These are phyloP conservation scores for Gossypium herbaceum DNA, from an alignment of 345 rosid genomes.

Conservation along the genomic window DNA sequence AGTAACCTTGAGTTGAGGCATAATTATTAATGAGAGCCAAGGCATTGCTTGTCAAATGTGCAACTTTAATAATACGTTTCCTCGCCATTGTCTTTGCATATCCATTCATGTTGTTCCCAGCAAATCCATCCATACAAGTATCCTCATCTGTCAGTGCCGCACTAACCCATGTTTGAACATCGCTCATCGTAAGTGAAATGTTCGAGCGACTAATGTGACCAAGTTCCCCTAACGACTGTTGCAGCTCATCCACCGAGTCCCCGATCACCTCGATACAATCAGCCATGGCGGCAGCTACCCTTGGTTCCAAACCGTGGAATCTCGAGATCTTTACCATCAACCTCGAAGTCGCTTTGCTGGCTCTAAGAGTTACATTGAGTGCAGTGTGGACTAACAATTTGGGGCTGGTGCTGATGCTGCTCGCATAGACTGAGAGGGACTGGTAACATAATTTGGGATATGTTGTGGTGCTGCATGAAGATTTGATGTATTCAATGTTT, in stretches of 20 bases:
- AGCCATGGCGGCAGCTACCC: slow-evolving; percentile 34
- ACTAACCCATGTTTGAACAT: slow-evolving; percentile 82
- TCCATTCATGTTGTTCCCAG: not conserved
- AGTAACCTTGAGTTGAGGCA: slow-evolving; percentile 23
- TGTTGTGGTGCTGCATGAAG: slow-evolving; percentile 37
- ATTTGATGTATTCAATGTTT: slow-evolving; percentile 34
- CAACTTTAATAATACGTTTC: slow-evolving; percentile 32
- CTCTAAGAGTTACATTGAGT: slow-evolving; percentile 34
- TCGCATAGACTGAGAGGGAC: slow-evolving; percentile 38
- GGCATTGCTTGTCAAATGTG: slow-evolving; percentile 53
- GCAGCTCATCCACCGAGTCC: slow-evolving; percentile 36
- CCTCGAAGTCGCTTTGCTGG: slow-evolving; percentile 20
- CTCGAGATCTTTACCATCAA: slow-evolving; percentile 27
- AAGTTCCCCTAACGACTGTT: slow-evolving; percentile 44
- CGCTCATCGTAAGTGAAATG: slow-evolving; percentile 30
- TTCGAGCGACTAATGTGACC: not conserved
- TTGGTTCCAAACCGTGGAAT: slow-evolving; percentile 20
- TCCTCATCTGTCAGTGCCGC: slow-evolving; percentile 69
- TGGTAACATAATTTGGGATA: slow-evolving; percentile 37
- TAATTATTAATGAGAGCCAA: slow-evolving; percentile 51
- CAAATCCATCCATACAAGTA: slow-evolving; percentile 32
- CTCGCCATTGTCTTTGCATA: slow-evolving; percentile 34
- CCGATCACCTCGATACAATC: slow-evolving; percentile 41
- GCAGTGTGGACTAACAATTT: slow-evolving; percentile 30
- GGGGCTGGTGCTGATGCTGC: slow-evolving; percentile 34